Percentiles rank a stretch among this genome's conserved stretches.
Conservation (phyloP, 2,329 filamentous ascomycete genomes). For the Lithohypha guttulata region DNA sequence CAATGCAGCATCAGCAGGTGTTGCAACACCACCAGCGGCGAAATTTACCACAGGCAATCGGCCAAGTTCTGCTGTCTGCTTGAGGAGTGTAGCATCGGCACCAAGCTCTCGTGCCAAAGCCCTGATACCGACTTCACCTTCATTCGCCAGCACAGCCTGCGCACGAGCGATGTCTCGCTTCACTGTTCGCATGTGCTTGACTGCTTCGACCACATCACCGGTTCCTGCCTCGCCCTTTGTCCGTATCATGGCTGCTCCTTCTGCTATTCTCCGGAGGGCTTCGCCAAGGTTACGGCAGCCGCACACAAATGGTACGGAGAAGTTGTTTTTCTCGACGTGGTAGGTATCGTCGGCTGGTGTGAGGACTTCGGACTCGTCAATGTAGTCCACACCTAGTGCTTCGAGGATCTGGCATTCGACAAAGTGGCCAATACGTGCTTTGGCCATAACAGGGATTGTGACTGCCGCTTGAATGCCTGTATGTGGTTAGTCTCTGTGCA, state of each 20-base stretch:
- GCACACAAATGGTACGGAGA: slow-evolving; percentile 84
- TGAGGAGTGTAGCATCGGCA: slow-evolving; percentile 65
- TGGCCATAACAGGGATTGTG: slow-evolving; percentile 98
- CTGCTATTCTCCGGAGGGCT: slow-evolving; percentile 77
- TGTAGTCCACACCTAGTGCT: slow-evolving; percentile 89
- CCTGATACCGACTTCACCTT: slow-evolving; percentile 60
- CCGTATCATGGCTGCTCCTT: slow-evolving; percentile 96
- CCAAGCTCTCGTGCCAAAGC: slow-evolving; percentile 72
- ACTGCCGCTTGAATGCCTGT: slow-evolving; percentile 76
- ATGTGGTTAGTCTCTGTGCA: neutral
- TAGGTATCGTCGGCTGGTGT: slow-evolving; percentile 83
- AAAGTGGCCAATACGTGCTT: slow-evolving; percentile 93
- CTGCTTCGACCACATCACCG: slow-evolving; percentile 92
- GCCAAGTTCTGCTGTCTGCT: slow-evolving; percentile 76
- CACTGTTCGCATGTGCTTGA: slow-evolving; percentile 89
- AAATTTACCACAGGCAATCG: slow-evolving; percentile 95
- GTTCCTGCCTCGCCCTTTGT: slow-evolving; percentile 98
- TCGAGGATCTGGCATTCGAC: slow-evolving; percentile 98
- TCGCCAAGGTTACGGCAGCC: slow-evolving; percentile 91
- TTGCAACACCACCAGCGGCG: slow-evolving; percentile 97
- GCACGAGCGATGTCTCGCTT: slow-evolving; percentile 71
- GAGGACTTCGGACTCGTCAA: slow-evolving; percentile 95
- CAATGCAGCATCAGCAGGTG: slow-evolving; percentile 87
- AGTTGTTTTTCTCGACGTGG: slow-evolving; percentile 83
- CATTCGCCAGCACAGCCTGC: slow-evolving; percentile 37